Percentiles rank a stretch among this genome's conserved stretches.
Conservation (phyloP, 2,329 filamentous ascomycete genomes). For the Bertia moriformis region DNA sequence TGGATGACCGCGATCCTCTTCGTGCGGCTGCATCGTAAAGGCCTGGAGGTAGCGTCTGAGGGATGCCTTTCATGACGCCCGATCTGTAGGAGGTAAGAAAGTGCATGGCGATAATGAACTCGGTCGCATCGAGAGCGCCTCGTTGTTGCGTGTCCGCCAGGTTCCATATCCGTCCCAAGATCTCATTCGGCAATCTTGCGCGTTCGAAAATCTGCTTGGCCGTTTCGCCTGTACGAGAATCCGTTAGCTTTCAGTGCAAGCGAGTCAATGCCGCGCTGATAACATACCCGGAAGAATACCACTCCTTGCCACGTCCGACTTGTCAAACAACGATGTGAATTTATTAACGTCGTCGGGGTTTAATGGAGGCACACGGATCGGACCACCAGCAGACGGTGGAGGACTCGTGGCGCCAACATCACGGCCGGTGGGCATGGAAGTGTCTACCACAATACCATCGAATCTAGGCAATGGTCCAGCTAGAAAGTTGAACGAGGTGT, state of each 20-base stretch:
- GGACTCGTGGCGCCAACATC: slow-evolving; percentile 26
- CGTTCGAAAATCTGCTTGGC: slow-evolving; percentile 93
- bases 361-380: slow-evolving; percentile 76
- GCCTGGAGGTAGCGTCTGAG: slow-evolving; percentile 65
- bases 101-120: slow-evolving; percentile 98
- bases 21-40: slow-evolving; percentile 82
- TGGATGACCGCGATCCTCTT: slow-evolving; percentile 29
- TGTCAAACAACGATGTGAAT: slow-evolving; percentile 76
- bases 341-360: slow-evolving; percentile 78
- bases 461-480: slow-evolving; percentile 77
- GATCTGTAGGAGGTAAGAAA: slow-evolving; percentile 82
- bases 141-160: slow-evolving; percentile 87
- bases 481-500: neutral
- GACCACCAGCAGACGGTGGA: slow-evolving; percentile 45
- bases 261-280: no score
- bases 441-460: slow-evolving; percentile 47
- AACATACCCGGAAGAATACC: neutral
- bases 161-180: slow-evolving; percentile 89
- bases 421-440: slow-evolving; percentile 14
- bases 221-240: slow-evolving; percentile 63
- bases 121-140: slow-evolving; percentile 70
- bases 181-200: slow-evolving; percentile 75
- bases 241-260: slow-evolving; percentile 60
- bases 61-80: slow-evolving; percentile 64
- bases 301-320: neutral